A percentile compares a stretch with the other conserved stretches of the same genome.
Evolutionary conservation across 495 filamentous ascomycete genomes (phyloP).

Genomic region (Bacidia gigantensis): DNA sequence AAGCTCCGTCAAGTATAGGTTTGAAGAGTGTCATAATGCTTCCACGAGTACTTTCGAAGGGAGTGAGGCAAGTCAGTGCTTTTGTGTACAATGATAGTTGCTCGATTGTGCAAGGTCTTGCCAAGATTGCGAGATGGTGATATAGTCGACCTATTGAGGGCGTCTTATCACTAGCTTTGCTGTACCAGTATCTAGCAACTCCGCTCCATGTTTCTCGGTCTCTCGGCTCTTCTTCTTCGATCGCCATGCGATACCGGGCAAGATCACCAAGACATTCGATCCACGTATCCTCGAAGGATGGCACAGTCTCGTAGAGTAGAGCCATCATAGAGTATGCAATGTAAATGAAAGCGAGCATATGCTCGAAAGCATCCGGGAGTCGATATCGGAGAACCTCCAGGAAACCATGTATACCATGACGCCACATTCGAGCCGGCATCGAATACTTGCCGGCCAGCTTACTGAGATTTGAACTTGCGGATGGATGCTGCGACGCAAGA

Average conservation of each 20-base stretch:
- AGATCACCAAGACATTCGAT: slow-evolving; percentile 61
- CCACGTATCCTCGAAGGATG: slow-evolving; percentile 70
- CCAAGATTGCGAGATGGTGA: slow-evolving; percentile 73
- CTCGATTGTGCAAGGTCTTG: slow-evolving; percentile 56
- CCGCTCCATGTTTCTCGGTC: slow-evolving; percentile 69
- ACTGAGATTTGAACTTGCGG: slow-evolving; percentile 26
- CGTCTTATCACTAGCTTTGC: slow-evolving; percentile 55
- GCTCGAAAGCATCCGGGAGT: slow-evolving; percentile 32
- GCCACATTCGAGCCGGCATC: slow-evolving; percentile 39
- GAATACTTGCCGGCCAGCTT: slow-evolving; percentile 28
- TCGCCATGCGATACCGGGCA: slow-evolving; percentile 37
- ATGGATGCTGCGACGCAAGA: slow-evolving; percentile 35
- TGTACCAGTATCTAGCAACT: slow-evolving; percentile 71
- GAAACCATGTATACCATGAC: slow-evolving; percentile 37
- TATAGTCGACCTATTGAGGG: slow-evolving; percentile 63
- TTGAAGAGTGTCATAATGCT: slow-evolving; percentile 60
- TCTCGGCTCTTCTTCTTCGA: slow-evolving; percentile 38
- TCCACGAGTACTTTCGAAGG: slow-evolving; percentile 50
- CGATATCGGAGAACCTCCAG: slow-evolving; percentile 32
- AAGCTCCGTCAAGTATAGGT: slow-evolving; percentile 40
- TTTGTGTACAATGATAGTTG: slow-evolving; percentile 64
- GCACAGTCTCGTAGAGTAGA: slow-evolving; percentile 36
- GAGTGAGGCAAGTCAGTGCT: slow-evolving; percentile 31
- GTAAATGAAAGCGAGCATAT: slow-evolving; percentile 40
- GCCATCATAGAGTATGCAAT: slow-evolving; percentile 41